Evolutionary conservation across 2,329 filamentous ascomycete genomes (phyloP).

Genomic region (Exophiala sp.): DNA sequence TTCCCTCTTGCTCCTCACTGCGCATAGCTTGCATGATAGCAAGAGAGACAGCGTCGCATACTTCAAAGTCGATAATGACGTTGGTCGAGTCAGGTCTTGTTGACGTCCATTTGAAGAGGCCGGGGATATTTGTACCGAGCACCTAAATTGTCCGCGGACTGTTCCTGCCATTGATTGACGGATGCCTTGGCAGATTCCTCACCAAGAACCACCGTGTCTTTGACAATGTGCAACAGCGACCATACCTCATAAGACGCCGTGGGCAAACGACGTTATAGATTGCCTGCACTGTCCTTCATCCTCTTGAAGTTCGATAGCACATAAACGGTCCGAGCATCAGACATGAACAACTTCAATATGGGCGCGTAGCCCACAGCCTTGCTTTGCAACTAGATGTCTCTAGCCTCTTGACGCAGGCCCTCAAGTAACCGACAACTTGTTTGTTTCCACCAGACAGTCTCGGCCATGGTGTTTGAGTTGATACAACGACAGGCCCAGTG

Average conservation of each 20-base stretch:
- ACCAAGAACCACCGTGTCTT: constrained; percentile 1
- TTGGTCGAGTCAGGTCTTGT: background rate
- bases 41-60: background rate
- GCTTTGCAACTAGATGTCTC: too few species aligned
- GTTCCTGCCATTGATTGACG: background rate
- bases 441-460: background rate
- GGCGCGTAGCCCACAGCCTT: too few species aligned
- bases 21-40: constrained; percentile 12
- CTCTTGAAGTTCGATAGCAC: too few species aligned
- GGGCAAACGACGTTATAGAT: too few species aligned
- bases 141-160: too few species aligned
- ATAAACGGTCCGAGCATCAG: too few species aligned
- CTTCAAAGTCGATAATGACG: background rate
- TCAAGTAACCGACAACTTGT: too few species aligned
- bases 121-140: too few species aligned
- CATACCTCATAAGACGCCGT: background rate
- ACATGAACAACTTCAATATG: too few species aligned
- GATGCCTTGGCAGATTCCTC: background rate
- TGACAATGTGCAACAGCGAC: background rate
- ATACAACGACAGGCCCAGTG: background rate
- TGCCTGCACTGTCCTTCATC: too few species aligned
- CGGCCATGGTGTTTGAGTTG: background rate
- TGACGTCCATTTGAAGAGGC: too few species aligned
- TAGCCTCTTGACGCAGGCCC: too few species aligned
- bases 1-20: constrained; percentile 3